Percentiles rank a stretch among this genome's conserved stretches.
These are phyloP conservation scores for Ceratobasidium theobromae DNA, from an alignment of 1,284 basidiomycete genomes.

Conservation along the genomic window DNA sequence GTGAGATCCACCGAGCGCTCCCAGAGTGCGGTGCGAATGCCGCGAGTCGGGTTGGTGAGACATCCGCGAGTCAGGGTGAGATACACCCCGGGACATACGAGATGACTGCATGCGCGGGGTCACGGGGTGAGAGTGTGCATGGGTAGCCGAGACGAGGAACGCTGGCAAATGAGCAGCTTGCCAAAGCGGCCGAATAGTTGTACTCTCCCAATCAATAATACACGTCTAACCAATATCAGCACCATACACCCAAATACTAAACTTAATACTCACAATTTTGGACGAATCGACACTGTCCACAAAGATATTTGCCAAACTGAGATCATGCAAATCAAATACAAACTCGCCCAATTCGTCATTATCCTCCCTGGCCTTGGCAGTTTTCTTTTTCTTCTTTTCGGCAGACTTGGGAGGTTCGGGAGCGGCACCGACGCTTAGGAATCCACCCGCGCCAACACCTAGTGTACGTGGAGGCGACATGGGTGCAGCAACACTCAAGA, in stretches of 20 bases:
- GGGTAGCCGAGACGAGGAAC: conserved; percentile 64
- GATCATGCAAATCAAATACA: conserved; percentile 72
- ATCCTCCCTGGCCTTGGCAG: conserved; percentile 35
- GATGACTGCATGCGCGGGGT: conserved; percentile 41
- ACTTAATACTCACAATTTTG: conserved; percentile 58
- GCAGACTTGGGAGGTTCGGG: neutral
- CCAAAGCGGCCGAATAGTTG: conserved; percentile 77
- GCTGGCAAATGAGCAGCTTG: conserved; percentile 76
- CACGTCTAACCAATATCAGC: conserved; percentile 56
- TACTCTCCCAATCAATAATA: conserved; percentile 84
- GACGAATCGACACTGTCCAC: conserved; percentile 67
- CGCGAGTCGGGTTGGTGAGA: conserved; percentile 35
- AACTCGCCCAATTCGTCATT: conserved; percentile 54
- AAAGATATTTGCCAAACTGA: conserved; percentile 78
- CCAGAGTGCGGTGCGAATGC: conserved; percentile 35
- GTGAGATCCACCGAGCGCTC: neutral
- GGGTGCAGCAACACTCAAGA: conserved; percentile 21
- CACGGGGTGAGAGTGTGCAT: conserved; percentile 39
- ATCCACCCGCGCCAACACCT: conserved; percentile 10
- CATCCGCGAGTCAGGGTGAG: conserved; percentile 40
- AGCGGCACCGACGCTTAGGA: conserved; percentile 1
- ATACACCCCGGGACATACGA: conserved; percentile 41
- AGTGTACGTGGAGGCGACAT: neutral
- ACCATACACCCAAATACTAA: conserved; percentile 1
- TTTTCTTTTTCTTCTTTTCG: conserved; percentile 22